Base-by-base conservation (phyloP, 1,139 yeast genomes). In the Blastobotrys aristatus region DNA sequence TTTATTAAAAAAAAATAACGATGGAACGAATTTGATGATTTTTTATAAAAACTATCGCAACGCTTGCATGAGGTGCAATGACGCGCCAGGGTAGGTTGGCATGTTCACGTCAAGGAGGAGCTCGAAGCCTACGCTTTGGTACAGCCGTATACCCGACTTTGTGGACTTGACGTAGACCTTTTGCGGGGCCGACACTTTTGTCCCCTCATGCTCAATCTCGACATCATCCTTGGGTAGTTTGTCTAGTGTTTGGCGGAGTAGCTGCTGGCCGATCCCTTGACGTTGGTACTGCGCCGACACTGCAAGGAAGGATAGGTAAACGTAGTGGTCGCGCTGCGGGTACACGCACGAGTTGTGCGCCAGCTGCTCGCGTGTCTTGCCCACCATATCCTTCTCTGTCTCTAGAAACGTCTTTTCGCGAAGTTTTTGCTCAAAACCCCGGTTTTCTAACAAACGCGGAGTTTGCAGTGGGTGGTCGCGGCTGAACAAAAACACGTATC, bases 161-260 rank as follows among this genome's bases (percentile, higher is more conserved):
- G 38, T 24, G 17, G 40, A 20, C 30, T 24, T 37, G 16, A 37
- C 7, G 18, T 37, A 37, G 22, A 37, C 24, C 38, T 34, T 34
- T 34, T 34, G 38, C 22, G 38, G 38, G 6, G 38, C 38, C 6
- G 24, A 16, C 24, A 34, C 24, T 2, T 18, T 3, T 5, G 16
- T 24, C 16, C 24, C 24, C n/a, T 18, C n/a, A 18, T 18, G 24
- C 13, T 34, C 38, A 34, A 34, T 34, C 38, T 13, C 18, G 3
- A 24, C 24, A 34, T 34, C 38, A 13, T 22, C 17, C 3, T 20
- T 16, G 4, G 40, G 40, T 21, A 37, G 20, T 11, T 4, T 2
- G 2, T 6, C 30, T n/a, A 37, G 22, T 14, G 40, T 22, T 17
- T 37, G 40, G 2, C n/a, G 3, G 30, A 37, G 11, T 10, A 37